Percentiles rank a stretch among this genome's conserved stretches.
Conservation (phyloP, 257 asterid genomes). For the Solanum habrochaites region DNA sequence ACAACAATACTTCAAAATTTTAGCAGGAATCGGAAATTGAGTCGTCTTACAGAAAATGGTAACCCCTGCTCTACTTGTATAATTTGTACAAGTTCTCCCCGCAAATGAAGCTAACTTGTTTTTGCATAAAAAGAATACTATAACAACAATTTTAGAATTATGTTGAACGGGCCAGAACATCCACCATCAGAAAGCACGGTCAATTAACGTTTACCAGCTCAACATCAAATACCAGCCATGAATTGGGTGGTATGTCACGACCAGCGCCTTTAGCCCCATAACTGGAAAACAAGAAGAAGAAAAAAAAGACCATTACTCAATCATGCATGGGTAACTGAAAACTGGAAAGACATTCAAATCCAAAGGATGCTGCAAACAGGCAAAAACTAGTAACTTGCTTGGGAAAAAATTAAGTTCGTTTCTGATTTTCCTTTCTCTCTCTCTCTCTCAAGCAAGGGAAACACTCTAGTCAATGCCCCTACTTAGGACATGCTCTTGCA, state of each 20-base stretch:
- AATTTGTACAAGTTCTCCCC: not conserved
- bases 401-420: not conserved
- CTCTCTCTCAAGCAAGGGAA: not conserved
- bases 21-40: not conserved
- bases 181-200: not conserved
- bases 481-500: not conserved
- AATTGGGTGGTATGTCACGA: slow-evolving; percentile 59
- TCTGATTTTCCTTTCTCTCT: not conserved
- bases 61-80: not conserved
- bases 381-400: not conserved
- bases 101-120: not conserved
- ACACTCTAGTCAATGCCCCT: not conserved
- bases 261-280: slow-evolving; percentile 66
- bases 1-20: not conserved
- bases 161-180: not conserved
- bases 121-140: not conserved
- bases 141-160: not conserved
- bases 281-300: slow-evolving; percentile 4
- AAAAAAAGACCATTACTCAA: not conserved
- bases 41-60: not conserved
- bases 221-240: slow-evolving; percentile 86
- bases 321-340: not conserved
- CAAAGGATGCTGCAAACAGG: not conserved
- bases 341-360: not conserved
- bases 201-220: slow-evolving; percentile 64